A percentile compares a stretch with the other conserved stretches of the same genome.
phyloP scores from a whole-genome alignment of 2,329 filamentous ascomycete genomes.

The Colletotrichum sp. region DNA sequence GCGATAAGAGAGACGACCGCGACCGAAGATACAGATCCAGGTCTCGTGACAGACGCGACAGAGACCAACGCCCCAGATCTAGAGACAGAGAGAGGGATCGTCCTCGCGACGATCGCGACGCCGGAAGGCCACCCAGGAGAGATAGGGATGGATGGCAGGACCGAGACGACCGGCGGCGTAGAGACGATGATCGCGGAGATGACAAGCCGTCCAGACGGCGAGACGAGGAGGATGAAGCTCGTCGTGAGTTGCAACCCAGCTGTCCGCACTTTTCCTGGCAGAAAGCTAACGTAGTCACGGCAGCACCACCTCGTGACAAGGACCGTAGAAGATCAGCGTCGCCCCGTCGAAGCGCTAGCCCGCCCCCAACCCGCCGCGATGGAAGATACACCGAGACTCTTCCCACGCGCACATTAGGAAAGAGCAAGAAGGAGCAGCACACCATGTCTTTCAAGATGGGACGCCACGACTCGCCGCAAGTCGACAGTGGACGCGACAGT shows the following conservation, averaged over 20 bases:
- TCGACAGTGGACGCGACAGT: constrained; percentile 23
- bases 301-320: constrained; percentile 23
- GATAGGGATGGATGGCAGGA: constrained; percentile 39
- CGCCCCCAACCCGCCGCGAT: constrained; percentile 19
- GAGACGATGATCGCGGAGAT: constrained; percentile 26
- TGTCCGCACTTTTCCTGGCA: rapidly evolving
- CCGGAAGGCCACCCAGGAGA: constrained; percentile 35
- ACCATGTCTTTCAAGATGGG: constrained; percentile 41
- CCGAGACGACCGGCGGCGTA: constrained; percentile 25
- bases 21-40: constrained; percentile 35
- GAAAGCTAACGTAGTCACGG: neutral
- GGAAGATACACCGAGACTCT: constrained; percentile 27
- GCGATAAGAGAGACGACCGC: constrained; percentile 18
- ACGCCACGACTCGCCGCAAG: constrained; percentile 29
- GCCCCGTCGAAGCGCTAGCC: constrained; percentile 28
- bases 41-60: constrained; percentile 36
- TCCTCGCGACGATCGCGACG: constrained; percentile 40
- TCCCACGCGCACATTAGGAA: constrained; percentile 32
- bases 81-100: constrained; percentile 39
- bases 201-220: constrained; percentile 25
- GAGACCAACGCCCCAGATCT: constrained; percentile 25
- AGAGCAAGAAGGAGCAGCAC: constrained; percentile 26
- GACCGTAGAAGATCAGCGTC: constrained; percentile 42
- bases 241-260: neutral
- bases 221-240: constrained; percentile 22